A percentile compares a stretch with the other conserved stretches of the same genome.
Evolutionary conservation across 2,329 filamentous ascomycete species (phyloP).

Genomic region (Paracoccidioides lutzii): DNA sequence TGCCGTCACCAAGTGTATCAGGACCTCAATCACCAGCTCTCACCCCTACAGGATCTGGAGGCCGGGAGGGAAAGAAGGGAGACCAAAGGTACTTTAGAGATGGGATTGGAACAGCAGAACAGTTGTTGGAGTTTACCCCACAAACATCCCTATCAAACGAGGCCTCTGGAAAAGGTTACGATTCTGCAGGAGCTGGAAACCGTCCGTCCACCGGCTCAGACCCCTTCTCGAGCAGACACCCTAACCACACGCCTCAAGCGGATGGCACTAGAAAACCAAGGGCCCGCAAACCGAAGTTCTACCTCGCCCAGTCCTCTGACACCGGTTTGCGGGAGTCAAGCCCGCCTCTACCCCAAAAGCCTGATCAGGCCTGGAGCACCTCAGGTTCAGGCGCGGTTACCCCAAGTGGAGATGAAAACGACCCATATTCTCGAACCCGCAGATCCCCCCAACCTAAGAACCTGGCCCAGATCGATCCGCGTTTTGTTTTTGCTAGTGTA

Average conservation of each 20-base stretch:
- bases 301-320: constrained; percentile 44
- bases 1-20: constrained; percentile 52
- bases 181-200: constrained; percentile 21
- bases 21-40: constrained; percentile 78
- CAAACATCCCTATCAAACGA: constrained; percentile 41
- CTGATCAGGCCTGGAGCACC: constrained; percentile 33
- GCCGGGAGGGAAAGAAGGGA: constrained; percentile 37
- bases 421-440: constrained; percentile 75
- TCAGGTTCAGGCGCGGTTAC: constrained; percentile 65
- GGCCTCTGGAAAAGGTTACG: constrained; percentile 19
- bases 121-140: constrained; percentile 37
- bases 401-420: constrained; percentile 64
- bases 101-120: constrained; percentile 18
- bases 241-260: constrained; percentile 30
- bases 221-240: constrained; percentile 29
- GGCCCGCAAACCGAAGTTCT: constrained; percentile 41
- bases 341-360: constrained; percentile 47
- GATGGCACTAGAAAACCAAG: constrained; percentile 31
- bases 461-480: constrained; percentile 56
- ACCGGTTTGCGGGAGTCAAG: constrained; percentile 45
- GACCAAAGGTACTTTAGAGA: constrained; percentile 20
- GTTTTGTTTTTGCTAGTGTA: constrained; percentile 71
- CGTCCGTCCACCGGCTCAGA: constrained; percentile 29
- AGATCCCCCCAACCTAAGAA: constrained; percentile 57
- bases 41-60: constrained; percentile 66